These are phyloP conservation scores for Blastomyces gilchristii DNA, from an alignment of 2,329 filamentous ascomycete species.

Conservation along the genomic window DNA sequence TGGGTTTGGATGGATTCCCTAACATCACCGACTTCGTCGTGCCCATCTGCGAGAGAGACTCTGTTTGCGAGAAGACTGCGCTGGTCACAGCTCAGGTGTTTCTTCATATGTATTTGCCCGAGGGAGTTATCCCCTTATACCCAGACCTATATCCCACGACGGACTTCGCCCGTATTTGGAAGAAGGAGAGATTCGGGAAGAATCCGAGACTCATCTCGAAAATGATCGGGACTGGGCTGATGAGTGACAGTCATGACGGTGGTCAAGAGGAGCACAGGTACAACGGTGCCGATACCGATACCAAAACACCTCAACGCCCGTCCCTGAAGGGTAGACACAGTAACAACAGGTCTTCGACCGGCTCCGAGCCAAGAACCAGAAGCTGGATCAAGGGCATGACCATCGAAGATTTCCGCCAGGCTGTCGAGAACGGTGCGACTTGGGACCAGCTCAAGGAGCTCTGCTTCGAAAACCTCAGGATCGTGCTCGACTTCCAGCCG, in stretches of 20 bases:
- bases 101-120: constrained; percentile 9
- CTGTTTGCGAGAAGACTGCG: constrained; percentile 17
- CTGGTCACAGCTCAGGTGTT: constrained; percentile 15
- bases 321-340: not conserved
- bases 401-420: constrained; percentile 9
- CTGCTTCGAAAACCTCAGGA: not conserved
- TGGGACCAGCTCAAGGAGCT: constrained; percentile 6
- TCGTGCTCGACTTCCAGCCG: constrained; percentile 1
- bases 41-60: constrained; percentile 16
- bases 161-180: constrained; percentile 7
- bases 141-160: constrained; percentile 11
- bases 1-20: constrained; percentile 14
- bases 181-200: constrained; percentile 9
- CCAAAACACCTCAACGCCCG: too few species aligned
- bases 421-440: constrained; percentile 2
- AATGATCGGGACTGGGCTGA: constrained; percentile 12
- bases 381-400: constrained; percentile 6
- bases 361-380: not conserved
- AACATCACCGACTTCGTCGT: constrained; percentile 19
- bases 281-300: not conserved
- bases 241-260: constrained; percentile 1
- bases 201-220: constrained; percentile 11
- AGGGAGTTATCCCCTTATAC: constrained; percentile 10
- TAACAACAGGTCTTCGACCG: not conserved
- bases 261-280: not conserved